Evolutionary conservation across 495 filamentous ascomycete genomes (phyloP), one percentile per base, ranked within the genome.

Genomic region (Lentithecium fluviatile): DNA sequence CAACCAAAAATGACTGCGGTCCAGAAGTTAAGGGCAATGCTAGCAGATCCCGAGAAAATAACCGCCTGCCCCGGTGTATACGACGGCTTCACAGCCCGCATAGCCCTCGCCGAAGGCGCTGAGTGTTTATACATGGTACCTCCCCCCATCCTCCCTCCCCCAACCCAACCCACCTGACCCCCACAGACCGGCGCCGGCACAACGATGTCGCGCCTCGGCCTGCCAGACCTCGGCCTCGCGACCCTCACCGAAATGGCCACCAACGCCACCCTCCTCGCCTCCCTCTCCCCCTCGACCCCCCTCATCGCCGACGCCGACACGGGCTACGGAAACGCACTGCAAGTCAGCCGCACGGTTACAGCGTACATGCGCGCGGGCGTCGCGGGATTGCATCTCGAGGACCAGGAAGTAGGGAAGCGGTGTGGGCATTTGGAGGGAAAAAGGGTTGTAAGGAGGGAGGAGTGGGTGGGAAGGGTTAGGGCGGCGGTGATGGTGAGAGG

Each of bases 271-370:
- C 87, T 87, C 82, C 83, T 90, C 52, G 83, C 84, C 45, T 78
- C 77, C 56, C 73, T 89, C 34, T 76, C 85, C 60, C 82, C 82
- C 0, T 70, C 71, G 29, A 75, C 67, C 17, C 84, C 85, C 0
- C 62, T 89, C 5, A 88, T 90, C 68, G 86, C 86, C n/a, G 86
- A 89, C 64, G 85, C 83, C 62, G 86, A 90, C 46, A 74, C 71
- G 0, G 71, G 71, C 25, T 74, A 74, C 52, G 71, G 71, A 19
- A 69, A 69, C 32, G 69, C 72, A 12, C 72, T 86, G 32, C 84
- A 85, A 77, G 80, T 88, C 17, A 75, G 80, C n/a, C 78, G 81
- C 36, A 79, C 85, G 1, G 80, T 87, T n/a, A 75, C 80, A 60
- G 75, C 83, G 45, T 90, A 88, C 68, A 82, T 83, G 42, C 77